Percentiles rank a stretch among this genome's conserved stretches.
Conservation (phyloP, 495 filamentous ascomycete species). For the Podospora anserina region DNA sequence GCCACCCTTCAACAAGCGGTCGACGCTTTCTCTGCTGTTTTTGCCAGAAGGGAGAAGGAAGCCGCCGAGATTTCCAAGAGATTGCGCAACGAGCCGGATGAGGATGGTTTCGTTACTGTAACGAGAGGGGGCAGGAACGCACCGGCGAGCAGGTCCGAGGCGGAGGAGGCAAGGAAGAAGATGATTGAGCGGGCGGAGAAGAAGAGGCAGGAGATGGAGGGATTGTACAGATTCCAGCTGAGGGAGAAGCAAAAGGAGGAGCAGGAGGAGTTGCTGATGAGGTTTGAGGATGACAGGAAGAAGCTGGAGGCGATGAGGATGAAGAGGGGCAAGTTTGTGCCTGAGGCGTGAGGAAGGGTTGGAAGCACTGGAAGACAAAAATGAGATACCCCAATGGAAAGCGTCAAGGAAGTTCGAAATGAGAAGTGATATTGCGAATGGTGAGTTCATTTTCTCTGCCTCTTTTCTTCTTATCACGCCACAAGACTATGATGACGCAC, state of each 20-base stretch:
- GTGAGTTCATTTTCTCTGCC: constrained; percentile 13
- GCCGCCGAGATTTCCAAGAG: constrained; percentile 60
- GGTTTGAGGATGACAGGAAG: constrained; percentile 63
- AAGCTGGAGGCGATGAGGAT: constrained; percentile 59
- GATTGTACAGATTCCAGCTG: constrained; percentile 94
- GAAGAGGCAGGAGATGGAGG: constrained; percentile 61
- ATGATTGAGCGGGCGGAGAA: constrained; percentile 67
- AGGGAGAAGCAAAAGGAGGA: constrained; percentile 83
- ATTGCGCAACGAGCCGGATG: constrained; percentile 74
- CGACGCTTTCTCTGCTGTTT: constrained; percentile 78
- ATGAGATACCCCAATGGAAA: background rate
- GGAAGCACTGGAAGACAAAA: background rate
- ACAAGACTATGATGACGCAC: constrained; percentile 49
- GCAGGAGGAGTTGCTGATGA: constrained; percentile 62
- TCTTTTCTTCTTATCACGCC: background rate
- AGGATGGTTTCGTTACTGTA: constrained; percentile 94
- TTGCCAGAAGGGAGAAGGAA: constrained; percentile 62
- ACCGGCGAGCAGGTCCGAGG: constrained; percentile 70
- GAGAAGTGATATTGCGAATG: background rate
- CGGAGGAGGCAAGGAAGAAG: constrained; percentile 65
- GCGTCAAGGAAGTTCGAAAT: background rate
- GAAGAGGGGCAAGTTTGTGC: constrained; percentile 57
- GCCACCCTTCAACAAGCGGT: constrained; percentile 61
- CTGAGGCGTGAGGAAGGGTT: constrained; percentile 41
- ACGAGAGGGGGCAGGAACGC: constrained; percentile 71